A percentile compares a stretch with the other conserved stretches of the same genome.
Evolutionary conservation across 1,139 yeast genomes (phyloP).

Genomic region (Candida sp.): DNA sequence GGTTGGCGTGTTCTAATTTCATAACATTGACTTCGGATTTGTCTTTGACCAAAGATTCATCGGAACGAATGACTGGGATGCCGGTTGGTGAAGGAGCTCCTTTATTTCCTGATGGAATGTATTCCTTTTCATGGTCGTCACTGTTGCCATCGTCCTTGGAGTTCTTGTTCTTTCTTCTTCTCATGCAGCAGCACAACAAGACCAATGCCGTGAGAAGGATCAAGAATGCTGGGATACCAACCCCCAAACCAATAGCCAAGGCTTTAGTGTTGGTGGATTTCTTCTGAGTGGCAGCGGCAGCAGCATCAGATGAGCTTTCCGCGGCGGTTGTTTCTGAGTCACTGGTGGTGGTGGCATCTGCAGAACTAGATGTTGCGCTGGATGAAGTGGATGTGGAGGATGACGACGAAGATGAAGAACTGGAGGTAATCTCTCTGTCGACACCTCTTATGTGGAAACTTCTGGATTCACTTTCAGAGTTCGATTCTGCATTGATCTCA

Average conservation of each 20-base stretch:
- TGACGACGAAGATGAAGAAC: constrained; percentile 24
- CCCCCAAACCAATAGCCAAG: constrained; percentile 87
- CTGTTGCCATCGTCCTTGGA: constrained; percentile 23
- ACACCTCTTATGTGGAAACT: constrained; percentile 64
- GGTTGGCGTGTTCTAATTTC: constrained; percentile 47
- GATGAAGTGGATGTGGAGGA: constrained; percentile 29
- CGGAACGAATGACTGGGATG: constrained; percentile 1
- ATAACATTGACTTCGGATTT: constrained; percentile 39
- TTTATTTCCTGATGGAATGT: constrained; percentile 1
- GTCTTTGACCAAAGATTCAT: constrained; percentile 7
- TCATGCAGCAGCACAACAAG: constrained; percentile 62
- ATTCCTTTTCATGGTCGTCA: constrained; percentile 5
- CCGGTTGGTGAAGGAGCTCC: not conserved
- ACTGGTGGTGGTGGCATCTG: constrained; percentile 25
- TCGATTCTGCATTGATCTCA: constrained; percentile 53
- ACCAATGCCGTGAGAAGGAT: constrained; percentile 53
- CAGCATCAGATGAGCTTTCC: constrained; percentile 16
- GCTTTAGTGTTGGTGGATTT: constrained; percentile 29
- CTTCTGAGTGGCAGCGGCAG: constrained; percentile 14
- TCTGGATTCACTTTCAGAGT: constrained; percentile 36
- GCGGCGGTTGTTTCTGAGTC: constrained; percentile 20
- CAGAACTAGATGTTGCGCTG: constrained; percentile 24
- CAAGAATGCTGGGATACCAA: constrained; percentile 70
- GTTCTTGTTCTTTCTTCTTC: constrained; percentile 40
- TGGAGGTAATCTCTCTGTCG: constrained; percentile 26